Evolutionary conservation across 768 basidiomycete genomes (phyloP).

Genomic region (Mycena rosella): DNA sequence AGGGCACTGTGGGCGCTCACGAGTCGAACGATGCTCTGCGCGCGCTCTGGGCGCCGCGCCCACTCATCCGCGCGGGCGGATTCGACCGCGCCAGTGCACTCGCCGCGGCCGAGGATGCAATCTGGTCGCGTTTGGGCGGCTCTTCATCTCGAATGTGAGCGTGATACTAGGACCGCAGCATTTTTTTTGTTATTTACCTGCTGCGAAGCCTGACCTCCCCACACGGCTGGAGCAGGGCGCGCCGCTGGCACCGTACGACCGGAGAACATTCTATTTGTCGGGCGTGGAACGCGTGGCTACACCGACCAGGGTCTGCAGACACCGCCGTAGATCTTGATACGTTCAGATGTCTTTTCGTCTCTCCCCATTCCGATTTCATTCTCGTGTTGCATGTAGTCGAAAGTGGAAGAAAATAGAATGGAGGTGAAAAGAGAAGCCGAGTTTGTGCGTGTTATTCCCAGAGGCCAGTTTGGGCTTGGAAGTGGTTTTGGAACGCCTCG

Average conservation of each 20-base stretch:
- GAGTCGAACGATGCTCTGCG: conserved; percentile 45
- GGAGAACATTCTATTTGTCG: background rate
- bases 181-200: conserved; percentile 3
- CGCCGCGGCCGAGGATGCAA: conserved; percentile 41
- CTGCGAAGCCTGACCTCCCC: conserved; percentile 15
- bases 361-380: background rate
- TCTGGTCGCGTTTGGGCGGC: conserved; percentile 11
- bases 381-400: too few relatives aligned
- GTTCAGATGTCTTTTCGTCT: background rate
- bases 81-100: conserved; percentile 48
- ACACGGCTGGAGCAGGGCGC: conserved; percentile 3
- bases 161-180: conserved; percentile 7
- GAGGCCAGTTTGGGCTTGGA: too few relatives aligned
- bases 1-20: conserved; percentile 1
- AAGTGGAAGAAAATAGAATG: too few relatives aligned
- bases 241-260: background rate
- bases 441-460: too few relatives aligned
- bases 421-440: too few relatives aligned
- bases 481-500: too few relatives aligned
- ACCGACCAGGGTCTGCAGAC: background rate
- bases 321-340: background rate
- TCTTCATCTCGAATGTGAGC: conserved; percentile 18
- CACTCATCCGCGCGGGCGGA: conserved; percentile 51
- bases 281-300: background rate
- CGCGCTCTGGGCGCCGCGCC: conserved; percentile 47